Conservation (phyloP, 192 early-diverging fungal species). For the Linderina pennispora region DNA sequence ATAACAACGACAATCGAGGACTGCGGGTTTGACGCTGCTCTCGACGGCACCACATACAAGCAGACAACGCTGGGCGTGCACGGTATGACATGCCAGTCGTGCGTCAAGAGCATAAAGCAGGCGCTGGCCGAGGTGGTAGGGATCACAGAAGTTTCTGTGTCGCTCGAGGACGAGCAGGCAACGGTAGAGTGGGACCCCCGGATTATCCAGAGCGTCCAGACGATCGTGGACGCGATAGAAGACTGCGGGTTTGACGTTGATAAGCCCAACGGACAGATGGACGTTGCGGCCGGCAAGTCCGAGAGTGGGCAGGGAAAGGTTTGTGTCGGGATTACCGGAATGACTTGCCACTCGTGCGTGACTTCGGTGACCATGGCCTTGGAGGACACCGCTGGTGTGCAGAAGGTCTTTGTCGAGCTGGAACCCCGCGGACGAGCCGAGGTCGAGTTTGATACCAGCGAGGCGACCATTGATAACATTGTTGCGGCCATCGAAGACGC, state of each 20-base stretch:
- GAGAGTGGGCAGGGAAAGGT: too few species aligned
- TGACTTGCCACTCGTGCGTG: constrained; percentile 84
- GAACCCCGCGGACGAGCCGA: constrained; percentile 43
- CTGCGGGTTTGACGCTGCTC: constrained; percentile 50
- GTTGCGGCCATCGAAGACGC: constrained; percentile 55
- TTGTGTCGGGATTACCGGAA: constrained; percentile 49
- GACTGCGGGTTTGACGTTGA: constrained; percentile 59
- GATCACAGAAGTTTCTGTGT: constrained; percentile 50
- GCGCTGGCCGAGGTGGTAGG: constrained; percentile 49
- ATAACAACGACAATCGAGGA: constrained; percentile 49
- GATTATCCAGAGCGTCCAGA: constrained; percentile 4
- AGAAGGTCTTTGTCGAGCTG: constrained; percentile 52
- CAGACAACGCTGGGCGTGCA: constrained; percentile 20
- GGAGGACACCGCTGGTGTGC: constrained; percentile 46
- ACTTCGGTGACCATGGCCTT: constrained; percentile 60
- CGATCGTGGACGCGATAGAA: constrained; percentile 53
- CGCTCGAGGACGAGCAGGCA: constrained; percentile 52
- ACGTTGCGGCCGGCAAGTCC: not conserved
- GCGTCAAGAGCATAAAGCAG: constrained; percentile 66
- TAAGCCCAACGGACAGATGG: not conserved
- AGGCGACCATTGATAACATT: constrained; percentile 29
- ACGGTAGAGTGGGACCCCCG: constrained; percentile 49
- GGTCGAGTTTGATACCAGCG: constrained; percentile 49
- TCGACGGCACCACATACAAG: not conserved
- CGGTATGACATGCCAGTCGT: constrained; percentile 86